Percentiles rank a stretch among this genome's conserved stretches.
Conservation (phyloP, 768 basidiomycete species). For the Trametes cingulata region DNA sequence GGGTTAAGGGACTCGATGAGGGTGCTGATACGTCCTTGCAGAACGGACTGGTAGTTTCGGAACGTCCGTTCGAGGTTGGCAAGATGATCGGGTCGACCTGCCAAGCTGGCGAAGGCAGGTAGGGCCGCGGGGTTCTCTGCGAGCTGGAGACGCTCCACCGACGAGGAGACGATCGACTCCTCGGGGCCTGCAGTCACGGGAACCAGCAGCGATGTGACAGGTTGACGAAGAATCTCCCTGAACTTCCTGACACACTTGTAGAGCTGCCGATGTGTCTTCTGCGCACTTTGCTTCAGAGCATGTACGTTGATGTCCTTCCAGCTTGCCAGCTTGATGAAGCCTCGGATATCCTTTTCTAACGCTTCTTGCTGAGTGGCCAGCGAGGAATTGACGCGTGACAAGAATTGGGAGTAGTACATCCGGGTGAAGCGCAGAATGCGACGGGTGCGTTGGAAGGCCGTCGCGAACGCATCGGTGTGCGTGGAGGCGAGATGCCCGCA, state of each 20-base stretch:
- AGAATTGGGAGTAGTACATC: conserved; percentile 65
- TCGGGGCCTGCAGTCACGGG: neutral
- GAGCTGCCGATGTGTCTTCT: conserved; percentile 85
- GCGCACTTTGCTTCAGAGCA: conserved; percentile 89
- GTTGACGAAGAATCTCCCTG: conserved; percentile 83
- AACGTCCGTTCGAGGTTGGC: conserved; percentile 52
- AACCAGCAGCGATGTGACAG: conserved; percentile 37
- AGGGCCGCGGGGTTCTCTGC: neutral
- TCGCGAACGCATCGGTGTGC: neutral
- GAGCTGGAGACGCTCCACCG: neutral
- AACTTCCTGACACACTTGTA: conserved; percentile 92
- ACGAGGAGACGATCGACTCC: neutral
- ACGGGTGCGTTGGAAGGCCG: conserved; percentile 41
- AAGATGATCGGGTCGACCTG: conserved; percentile 40
- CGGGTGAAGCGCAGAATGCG: conserved; percentile 62
- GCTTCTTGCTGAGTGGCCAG: conserved; percentile 55
- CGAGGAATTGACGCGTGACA: conserved; percentile 43
- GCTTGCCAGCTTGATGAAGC: conserved; percentile 91
- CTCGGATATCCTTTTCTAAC: conserved; percentile 80
- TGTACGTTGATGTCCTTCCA: conserved; percentile 98
- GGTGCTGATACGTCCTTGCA: conserved; percentile 43
- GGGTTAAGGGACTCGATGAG: conserved; percentile 45
- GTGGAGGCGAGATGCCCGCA: conserved; percentile 44
- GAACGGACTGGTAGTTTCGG: conserved; percentile 46
- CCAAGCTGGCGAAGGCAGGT: conserved; percentile 8